phyloP scores from a whole-genome alignment of 352 stramenopile species.

The Pythium rhizo-oryzae region DNA sequence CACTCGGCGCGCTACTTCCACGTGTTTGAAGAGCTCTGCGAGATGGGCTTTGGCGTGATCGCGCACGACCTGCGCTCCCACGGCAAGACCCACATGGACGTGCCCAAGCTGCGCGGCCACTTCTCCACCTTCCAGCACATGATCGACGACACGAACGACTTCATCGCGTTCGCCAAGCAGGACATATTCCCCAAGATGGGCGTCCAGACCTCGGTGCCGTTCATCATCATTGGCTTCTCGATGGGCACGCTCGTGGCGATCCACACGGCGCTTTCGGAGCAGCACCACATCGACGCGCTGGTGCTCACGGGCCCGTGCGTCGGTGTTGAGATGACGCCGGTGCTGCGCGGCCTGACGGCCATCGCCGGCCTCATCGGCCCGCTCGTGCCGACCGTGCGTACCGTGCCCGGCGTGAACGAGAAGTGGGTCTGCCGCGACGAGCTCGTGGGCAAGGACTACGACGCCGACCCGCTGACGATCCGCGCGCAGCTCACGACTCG shows the following conservation, averaged over 20 bases:
- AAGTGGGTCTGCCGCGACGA: conserved; percentile 29
- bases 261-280: conserved; percentile 26
- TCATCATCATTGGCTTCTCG: conserved; percentile 19
- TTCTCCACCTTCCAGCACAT: conserved; percentile 20
- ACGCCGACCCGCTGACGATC: conserved; percentile 30
- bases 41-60: conserved; percentile 24
- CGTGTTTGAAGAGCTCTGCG: conserved; percentile 23
- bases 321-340: conserved; percentile 23
- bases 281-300: conserved; percentile 27
- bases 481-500: conserved; percentile 21
- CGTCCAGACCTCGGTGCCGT: neutral
- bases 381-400: conserved; percentile 16
- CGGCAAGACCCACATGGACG: conserved; percentile 21
- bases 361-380: conserved; percentile 5
- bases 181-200: conserved; percentile 25
- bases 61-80: conserved; percentile 24
- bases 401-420: conserved; percentile 29
- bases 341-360: conserved; percentile 19
- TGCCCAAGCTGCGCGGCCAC: conserved; percentile 13
- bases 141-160: conserved; percentile 32
- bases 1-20: conserved; percentile 28
- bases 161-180: conserved; percentile 27
- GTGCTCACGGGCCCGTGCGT: conserved; percentile 22
- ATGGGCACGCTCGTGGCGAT: conserved; percentile 30
- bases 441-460: conserved; percentile 26